These are phyloP conservation scores for Linum tenue DNA, from an alignment of 345 rosid species.

Conservation along the genomic window DNA sequence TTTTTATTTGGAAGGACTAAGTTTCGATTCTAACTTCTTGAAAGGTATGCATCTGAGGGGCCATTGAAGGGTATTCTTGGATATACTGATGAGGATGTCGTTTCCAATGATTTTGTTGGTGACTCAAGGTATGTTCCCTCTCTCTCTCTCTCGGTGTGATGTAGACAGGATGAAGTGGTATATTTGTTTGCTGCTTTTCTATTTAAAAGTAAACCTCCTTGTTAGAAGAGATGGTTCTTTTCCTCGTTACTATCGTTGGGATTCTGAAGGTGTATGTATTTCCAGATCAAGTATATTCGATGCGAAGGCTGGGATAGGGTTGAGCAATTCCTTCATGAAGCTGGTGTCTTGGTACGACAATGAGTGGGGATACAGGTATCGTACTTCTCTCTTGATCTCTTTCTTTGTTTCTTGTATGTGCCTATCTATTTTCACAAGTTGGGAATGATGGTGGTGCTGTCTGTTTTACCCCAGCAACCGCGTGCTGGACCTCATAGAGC, in stretches of 20 bases:
- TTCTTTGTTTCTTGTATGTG: too few relatives aligned
- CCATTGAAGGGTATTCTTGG: conserved; percentile 89
- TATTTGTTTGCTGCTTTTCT: too few relatives aligned
- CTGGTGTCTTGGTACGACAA: conserved; percentile 95
- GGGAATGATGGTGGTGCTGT: conserved; percentile 4
- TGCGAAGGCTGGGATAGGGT: conserved; percentile 94
- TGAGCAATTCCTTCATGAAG: conserved; percentile 74
- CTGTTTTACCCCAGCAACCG: conserved; percentile 57
- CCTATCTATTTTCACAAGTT: neutral
- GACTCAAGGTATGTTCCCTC: conserved; percentile 57
- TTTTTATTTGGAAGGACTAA: conserved; percentile 1
- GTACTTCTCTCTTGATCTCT: conserved; percentile 1
- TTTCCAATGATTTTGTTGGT: conserved; percentile 84
- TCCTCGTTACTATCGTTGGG: too few relatives aligned
- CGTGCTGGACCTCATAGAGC: conserved; percentile 90
- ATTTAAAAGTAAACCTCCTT: too few relatives aligned
- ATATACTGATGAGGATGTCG: conserved; percentile 93
- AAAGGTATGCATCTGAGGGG: conserved; percentile 88
- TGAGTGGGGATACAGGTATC: conserved; percentile 99
- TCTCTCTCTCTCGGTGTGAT: too few relatives aligned
- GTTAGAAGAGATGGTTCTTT: too few relatives aligned
- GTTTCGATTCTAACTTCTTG: conserved; percentile 2
- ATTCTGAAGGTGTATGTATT: neutral
- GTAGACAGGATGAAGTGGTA: too few relatives aligned
- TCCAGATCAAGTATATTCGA: conserved; percentile 96